Evolutionary conservation across 257 asterid species (phyloP), one percentile per base, ranked within the genome.

Genomic region (Solanum appendiculatum): DNA sequence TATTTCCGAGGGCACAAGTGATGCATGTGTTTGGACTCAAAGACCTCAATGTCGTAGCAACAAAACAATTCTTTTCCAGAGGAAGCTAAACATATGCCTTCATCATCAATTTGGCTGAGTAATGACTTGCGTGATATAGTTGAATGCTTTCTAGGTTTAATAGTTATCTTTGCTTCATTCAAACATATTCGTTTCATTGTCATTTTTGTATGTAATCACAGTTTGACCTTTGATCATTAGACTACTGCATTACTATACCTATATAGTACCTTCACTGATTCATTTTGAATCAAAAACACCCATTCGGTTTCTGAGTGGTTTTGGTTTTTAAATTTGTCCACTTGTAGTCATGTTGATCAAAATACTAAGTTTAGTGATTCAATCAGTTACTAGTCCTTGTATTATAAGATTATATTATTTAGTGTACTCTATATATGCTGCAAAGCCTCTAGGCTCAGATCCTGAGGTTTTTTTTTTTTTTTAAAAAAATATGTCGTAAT

Each of bases 1-100:
- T 93, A 90, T 89, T 97, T 97, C 95, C 92, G 99, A 84, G 99
- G 99, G 74, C 74, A 94, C 82, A 93, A 93, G 93, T 97, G 89
- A 94, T 87, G 37, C 60, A 42, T 11, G 27, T 29, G 70, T 18
- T 48, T 48, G 68, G n/a, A 37, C 36, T 15, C 33, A 14, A 44
- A 44, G 27, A 78, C 39, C 84, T 9, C 27, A 78, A 40, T 23
- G 25, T 44, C 40, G 40, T 80, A 80, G 29, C 39, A 44, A 46
- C 84, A 68, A 12, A 25, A 64, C 70, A 25, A 46, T 80, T 80
- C 29, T 80, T 80, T 18, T 80, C 66, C 6, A 20, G 68, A 48
- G 85, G 20, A 48, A 46, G 64, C 85, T 29, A 27, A 80, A 29
- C 42, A 44, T 44, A 48, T 80, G 66, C 66, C 85, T 80, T 78